Evolutionary conservation across 257 asterid genomes (phyloP).

Genomic region (Lycium ferocissimum): DNA sequence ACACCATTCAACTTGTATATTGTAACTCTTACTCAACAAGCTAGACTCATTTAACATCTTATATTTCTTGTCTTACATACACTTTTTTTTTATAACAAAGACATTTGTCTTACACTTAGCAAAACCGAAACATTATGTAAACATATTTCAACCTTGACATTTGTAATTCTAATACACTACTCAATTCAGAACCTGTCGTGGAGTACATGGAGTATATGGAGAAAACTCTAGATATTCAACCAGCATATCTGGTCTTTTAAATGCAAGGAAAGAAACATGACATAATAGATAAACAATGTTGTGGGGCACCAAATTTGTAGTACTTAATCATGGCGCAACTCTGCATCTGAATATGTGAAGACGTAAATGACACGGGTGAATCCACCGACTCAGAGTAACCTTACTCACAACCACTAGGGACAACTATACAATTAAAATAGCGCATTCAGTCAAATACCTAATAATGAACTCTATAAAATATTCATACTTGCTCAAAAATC

Average conservation of each 20-base stretch:
- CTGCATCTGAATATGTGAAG: conserved; percentile 4
- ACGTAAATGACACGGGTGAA: background rate
- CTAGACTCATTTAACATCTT: background rate
- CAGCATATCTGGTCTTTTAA: background rate
- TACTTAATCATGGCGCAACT: background rate
- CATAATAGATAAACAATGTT: background rate
- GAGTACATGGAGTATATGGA: background rate
- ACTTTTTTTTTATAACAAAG: no score
- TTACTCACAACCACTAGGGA: background rate
- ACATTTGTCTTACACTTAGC: background rate
- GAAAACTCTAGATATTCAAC: background rate
- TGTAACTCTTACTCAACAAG: background rate
- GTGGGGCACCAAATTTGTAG: background rate
- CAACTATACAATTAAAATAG: background rate
- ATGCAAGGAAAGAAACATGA: background rate
- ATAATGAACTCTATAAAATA: background rate
- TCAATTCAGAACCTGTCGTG: background rate
- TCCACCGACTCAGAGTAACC: background rate
- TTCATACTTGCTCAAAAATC: background rate
- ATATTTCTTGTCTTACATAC: background rate
- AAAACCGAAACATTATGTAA: background rate
- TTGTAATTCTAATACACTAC: background rate
- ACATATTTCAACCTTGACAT: background rate
- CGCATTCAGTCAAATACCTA: background rate
- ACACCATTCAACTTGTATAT: background rate